Evolutionary conservation across 148 eudicot species (phyloP).

Genomic region (Pharnaceum exiguum): DNA sequence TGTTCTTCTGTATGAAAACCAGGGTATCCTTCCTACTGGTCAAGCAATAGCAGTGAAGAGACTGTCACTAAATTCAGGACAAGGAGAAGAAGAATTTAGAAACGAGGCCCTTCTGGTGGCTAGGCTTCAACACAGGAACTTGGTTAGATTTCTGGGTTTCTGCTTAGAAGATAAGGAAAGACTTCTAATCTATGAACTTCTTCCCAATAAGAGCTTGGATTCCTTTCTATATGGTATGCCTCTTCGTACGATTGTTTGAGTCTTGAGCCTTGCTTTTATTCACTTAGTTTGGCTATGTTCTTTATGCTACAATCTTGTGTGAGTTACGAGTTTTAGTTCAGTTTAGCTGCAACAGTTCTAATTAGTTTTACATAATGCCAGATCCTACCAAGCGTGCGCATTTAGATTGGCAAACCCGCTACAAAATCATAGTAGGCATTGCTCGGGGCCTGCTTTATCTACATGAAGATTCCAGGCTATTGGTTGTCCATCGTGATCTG

Average conservation of each 20-base stretch:
- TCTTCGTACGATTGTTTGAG: background rate
- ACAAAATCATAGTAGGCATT: constrained; percentile 49
- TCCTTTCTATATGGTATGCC: constrained; percentile 31
- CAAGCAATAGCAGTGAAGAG: constrained; percentile 49
- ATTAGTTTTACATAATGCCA: constrained; percentile 1
- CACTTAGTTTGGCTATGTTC: background rate
- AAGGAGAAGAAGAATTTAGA: constrained; percentile 42
- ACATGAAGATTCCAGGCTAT: constrained; percentile 56
- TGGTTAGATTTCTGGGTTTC: constrained; percentile 40
- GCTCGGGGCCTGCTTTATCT: constrained; percentile 51
- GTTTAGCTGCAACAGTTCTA: too few relatives aligned
- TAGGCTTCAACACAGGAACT: constrained; percentile 44
- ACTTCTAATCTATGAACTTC: constrained; percentile 44
- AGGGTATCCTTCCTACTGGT: constrained; percentile 39
- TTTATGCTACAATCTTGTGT: too few relatives aligned
- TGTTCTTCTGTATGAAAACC: too few relatives aligned
- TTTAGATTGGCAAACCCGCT: constrained; percentile 46
- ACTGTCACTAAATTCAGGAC: constrained; percentile 25
- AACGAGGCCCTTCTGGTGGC: constrained; percentile 43
- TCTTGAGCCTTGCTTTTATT: background rate
- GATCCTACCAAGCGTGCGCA: constrained; percentile 28
- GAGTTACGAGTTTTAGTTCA: too few relatives aligned
- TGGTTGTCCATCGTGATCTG: constrained; percentile 55
- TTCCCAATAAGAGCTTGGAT: constrained; percentile 44
- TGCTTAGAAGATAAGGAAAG: constrained; percentile 33